Evolutionary conservation across 352 stramenopile genomes (phyloP).

Genomic region (Phytopythium cucurbitacearum): DNA sequence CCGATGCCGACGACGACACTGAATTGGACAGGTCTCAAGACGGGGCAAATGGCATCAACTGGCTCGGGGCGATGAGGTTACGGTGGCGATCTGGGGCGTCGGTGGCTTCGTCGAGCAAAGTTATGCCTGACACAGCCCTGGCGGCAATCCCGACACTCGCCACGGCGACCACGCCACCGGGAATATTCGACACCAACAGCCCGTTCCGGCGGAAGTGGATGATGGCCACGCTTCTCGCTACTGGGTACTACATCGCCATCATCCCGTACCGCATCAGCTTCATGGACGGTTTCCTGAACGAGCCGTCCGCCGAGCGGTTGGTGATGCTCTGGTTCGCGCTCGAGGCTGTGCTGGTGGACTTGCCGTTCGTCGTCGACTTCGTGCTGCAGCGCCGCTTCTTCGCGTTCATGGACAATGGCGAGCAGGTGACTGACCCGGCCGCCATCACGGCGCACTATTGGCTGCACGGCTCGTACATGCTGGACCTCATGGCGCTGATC

Average conservation of each 20-base stretch:
- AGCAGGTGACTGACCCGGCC: conserved; percentile 29
- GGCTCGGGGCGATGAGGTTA: not conserved
- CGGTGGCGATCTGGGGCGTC: not conserved
- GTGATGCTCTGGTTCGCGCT: conserved; percentile 37
- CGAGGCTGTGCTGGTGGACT: conserved; percentile 51
- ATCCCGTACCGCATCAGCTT: conserved; percentile 63
- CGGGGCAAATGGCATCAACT: not conserved
- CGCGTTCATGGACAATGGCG: conserved; percentile 36
- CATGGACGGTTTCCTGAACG: conserved; percentile 41
- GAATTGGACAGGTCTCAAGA: not conserved
- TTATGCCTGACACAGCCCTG: too few species aligned
- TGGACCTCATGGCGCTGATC: conserved; percentile 42
- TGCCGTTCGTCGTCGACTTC: conserved; percentile 46
- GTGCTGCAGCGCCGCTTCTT: conserved; percentile 56
- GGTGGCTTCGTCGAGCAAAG: too few species aligned
- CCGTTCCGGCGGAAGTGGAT: conserved; percentile 49
- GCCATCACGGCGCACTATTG: conserved; percentile 44
- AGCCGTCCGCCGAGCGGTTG: conserved; percentile 10
- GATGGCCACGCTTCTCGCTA: conserved; percentile 47
- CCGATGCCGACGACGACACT: not conserved
- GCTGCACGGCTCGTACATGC: conserved; percentile 33
- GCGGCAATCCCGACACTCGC: not conserved
- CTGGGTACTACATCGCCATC: conserved; percentile 48
- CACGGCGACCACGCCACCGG: not conserved
- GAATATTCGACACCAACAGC: conserved; percentile 13